phyloP scores from a whole-genome alignment of 2,329 filamentous ascomycete genomes.

The Cladophialophora immunda region DNA sequence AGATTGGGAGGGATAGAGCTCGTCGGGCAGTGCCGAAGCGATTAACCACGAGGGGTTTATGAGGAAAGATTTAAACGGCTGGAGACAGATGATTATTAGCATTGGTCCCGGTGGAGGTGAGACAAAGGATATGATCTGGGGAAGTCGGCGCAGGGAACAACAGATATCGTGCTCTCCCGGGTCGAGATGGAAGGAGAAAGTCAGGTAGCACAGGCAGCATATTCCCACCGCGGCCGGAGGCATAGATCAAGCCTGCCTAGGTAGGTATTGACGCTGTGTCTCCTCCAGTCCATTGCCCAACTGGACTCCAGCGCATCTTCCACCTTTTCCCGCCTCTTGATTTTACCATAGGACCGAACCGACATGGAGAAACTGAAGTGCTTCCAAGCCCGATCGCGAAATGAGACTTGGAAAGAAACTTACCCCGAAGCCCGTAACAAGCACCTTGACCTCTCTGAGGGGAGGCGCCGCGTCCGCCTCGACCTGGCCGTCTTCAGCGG shows the following conservation, averaged over 20 bases:
- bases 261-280: not conserved
- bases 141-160: not conserved
- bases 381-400: not conserved
- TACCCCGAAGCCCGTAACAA: constrained; percentile 59
- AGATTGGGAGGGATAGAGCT: constrained; percentile 61
- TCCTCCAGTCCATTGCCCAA: not conserved
- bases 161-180: not conserved
- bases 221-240: not conserved
- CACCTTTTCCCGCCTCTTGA: not conserved
- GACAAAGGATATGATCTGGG: not conserved
- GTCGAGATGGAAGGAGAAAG: not conserved
- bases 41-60: constrained; percentile 86
- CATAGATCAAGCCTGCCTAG: not conserved
- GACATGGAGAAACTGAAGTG: too few relatives aligned
- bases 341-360: too few relatives aligned
- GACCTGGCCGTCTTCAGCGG: not conserved
- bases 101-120: not conserved
- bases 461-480: constrained; percentile 22
- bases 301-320: not conserved
- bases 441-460: constrained; percentile 55
- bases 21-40: constrained; percentile 70
- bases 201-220: not conserved
- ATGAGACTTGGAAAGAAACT: constrained; percentile 29
- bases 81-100: constrained; percentile 13
- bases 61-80: constrained; percentile 80